Conservation (phyloP, 1,284 basidiomycete species). For the Irpex sp. region DNA sequence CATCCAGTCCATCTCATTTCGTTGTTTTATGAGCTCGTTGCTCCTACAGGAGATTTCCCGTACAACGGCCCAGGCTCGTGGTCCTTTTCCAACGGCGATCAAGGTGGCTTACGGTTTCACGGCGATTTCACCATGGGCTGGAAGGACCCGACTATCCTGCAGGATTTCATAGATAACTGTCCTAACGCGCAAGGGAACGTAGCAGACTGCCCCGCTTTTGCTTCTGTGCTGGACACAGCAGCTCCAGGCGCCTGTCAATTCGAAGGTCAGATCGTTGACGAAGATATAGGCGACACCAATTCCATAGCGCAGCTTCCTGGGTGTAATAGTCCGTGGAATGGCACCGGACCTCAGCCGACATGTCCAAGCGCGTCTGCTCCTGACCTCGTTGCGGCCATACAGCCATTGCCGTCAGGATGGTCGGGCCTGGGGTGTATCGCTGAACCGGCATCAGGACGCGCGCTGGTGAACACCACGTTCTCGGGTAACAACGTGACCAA, state of each 20-base stretch:
- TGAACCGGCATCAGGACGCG: conserved; percentile 26
- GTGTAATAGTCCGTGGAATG: conserved; percentile 26
- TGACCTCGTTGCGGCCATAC: conserved; percentile 16
- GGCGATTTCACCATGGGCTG: conserved; percentile 32
- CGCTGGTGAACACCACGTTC: conserved; percentile 20
- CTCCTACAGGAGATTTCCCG: conserved; percentile 20
- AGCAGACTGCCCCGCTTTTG: conserved; percentile 17
- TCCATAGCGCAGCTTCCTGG: conserved; percentile 26
- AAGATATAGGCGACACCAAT: conserved; percentile 21
- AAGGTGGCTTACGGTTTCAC: conserved; percentile 29
- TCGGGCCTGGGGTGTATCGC: conserved; percentile 25
- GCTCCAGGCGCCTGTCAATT: conserved; percentile 23
- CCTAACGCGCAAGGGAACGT: conserved; percentile 15
- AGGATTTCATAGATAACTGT: conserved; percentile 28
- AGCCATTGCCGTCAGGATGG: conserved; percentile 23
- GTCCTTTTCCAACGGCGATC: conserved; percentile 30
- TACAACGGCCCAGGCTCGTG: conserved; percentile 26
- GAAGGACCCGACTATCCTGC: conserved; percentile 25
- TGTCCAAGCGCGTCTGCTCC: conserved; percentile 12
- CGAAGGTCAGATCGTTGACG: conserved; percentile 22
- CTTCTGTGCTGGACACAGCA: conserved; percentile 20
- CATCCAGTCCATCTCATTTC: conserved; percentile 30
- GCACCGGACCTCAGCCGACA: conserved; percentile 14
- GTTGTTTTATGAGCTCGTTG: conserved; percentile 29
- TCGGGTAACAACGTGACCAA: conserved; percentile 20